Conservation (phyloP, 2,329 filamentous ascomycete species). For the Trichoderma hamatum region DNA sequence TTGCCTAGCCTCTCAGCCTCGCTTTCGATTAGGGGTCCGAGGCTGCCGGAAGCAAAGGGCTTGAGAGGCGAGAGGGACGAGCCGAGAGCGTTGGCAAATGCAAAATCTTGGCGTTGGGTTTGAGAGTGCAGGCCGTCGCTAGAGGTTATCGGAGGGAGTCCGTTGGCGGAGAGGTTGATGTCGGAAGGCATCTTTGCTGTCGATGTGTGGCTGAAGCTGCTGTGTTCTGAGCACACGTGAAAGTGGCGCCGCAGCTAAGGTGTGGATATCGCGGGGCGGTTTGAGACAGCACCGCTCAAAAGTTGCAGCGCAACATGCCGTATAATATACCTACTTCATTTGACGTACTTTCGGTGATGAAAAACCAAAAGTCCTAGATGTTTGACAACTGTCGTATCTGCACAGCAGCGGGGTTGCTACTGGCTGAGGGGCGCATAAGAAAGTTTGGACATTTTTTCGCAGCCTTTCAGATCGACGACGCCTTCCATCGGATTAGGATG, state of each 20-base stretch:
- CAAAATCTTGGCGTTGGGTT: slow-evolving; percentile 31
- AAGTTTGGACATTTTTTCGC: not conserved
- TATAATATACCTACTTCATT: not conserved
- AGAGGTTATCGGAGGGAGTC: slow-evolving; percentile 74
- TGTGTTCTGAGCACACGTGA: not conserved
- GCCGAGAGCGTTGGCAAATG: slow-evolving; percentile 26
- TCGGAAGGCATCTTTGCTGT: not conserved
- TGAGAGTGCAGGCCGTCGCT: slow-evolving; percentile 42
- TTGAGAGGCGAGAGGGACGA: slow-evolving; percentile 28
- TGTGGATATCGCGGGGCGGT: not conserved
- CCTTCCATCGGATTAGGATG: not conserved
- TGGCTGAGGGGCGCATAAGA: not conserved
- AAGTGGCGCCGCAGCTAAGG: slow-evolving; percentile 5
- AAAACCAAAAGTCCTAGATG: not conserved
- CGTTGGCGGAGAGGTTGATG: slow-evolving; percentile 51
- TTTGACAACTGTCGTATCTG: not conserved
- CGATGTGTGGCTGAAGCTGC: slow-evolving; percentile 5
- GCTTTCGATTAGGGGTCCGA: slow-evolving; percentile 49
- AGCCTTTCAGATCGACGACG: not conserved
- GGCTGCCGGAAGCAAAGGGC: slow-evolving; percentile 26
- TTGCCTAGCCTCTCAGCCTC: slow-evolving; percentile 57
- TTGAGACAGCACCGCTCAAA: not conserved
- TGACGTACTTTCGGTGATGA: not conserved
- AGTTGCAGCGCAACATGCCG: not conserved
- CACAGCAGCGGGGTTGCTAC: not conserved